Conservation (phyloP, 2,329 filamentous ascomycete species). For the Aspergillus quadricinctus region DNA sequence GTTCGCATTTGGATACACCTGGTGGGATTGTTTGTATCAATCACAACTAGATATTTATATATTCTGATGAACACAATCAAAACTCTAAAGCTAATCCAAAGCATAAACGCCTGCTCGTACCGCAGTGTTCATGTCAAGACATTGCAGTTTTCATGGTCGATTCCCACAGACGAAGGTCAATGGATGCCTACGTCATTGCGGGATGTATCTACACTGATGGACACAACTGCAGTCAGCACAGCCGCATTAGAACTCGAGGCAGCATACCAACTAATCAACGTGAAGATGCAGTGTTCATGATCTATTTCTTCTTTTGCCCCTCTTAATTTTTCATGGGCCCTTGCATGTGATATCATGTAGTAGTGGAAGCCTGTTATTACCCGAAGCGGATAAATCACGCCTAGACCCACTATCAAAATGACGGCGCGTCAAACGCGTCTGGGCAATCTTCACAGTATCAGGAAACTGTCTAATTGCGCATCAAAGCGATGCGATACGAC, state of each 20-base stretch:
- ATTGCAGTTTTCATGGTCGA: background rate
- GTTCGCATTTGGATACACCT: background rate
- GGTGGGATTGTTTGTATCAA: background rate
- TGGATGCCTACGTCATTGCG: background rate
- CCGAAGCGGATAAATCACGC: slow-evolving; percentile 15
- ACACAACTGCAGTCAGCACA: background rate
- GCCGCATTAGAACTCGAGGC: background rate
- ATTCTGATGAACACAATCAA: background rate
- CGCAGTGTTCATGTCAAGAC: background rate
- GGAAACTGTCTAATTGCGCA: background rate
- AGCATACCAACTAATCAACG: background rate
- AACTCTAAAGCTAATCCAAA: background rate
- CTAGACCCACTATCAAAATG: slow-evolving; percentile 6
- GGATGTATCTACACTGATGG: background rate
- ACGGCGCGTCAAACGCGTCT: slow-evolving; percentile 20
- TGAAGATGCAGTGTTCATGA: too few relatives aligned
- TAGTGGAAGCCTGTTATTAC: background rate
- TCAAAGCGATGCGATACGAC: background rate
- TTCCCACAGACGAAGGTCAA: background rate
- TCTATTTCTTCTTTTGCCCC: background rate
- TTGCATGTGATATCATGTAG: slow-evolving; percentile 5
- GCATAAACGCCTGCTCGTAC: background rate
- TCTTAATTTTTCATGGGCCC: slow-evolving; percentile 2
- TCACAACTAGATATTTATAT: background rate
- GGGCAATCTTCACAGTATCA: background rate